phyloP scores from a whole-genome alignment of 208 protist species.

The Porcisia hertigi region DNA sequence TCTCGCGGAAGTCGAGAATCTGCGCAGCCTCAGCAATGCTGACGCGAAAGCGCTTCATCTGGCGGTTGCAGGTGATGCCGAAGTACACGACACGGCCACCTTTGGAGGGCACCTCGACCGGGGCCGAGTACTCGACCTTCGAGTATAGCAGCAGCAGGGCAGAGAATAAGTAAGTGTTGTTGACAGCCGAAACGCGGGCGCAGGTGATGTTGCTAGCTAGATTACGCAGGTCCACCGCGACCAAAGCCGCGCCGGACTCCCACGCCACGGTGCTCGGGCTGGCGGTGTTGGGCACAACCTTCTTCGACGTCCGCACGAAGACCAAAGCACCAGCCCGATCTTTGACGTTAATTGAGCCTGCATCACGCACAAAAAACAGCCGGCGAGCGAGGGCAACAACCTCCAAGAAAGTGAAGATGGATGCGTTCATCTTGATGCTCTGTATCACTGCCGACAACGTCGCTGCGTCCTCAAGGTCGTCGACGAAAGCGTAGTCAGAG shows the following conservation, averaged over 20 bases:
- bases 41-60: slow-evolving; percentile 87
- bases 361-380: slow-evolving; percentile 72
- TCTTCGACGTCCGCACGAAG: slow-evolving; percentile 90
- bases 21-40: slow-evolving; percentile 65
- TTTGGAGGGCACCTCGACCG: slow-evolving; percentile 47
- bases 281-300: slow-evolving; percentile 45
- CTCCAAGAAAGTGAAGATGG: slow-evolving; percentile 73
- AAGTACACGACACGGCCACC: slow-evolving; percentile 76
- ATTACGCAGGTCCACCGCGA: slow-evolving; percentile 70
- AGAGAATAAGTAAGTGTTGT: slow-evolving; percentile 77
- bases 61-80: slow-evolving; percentile 81
- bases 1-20: slow-evolving; percentile 87
- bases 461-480: slow-evolving; percentile 44
- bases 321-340: slow-evolving; percentile 69
- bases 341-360: slow-evolving; percentile 55
- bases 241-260: slow-evolving; percentile 57
- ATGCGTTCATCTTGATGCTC: slow-evolving; percentile 55
- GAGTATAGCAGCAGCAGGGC: slow-evolving; percentile 82
- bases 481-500: slow-evolving; percentile 84
- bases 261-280: slow-evolving; percentile 58
- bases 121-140: slow-evolving; percentile 80
- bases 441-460: slow-evolving; percentile 34
- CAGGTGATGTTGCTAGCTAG: slow-evolving; percentile 46
- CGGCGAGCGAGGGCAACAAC: slow-evolving; percentile 62
- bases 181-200: slow-evolving; percentile 62